These are phyloP conservation scores for Wilcoxina mikolae DNA, from an alignment of 495 filamentous ascomycete genomes.

Conservation along the genomic window DNA sequence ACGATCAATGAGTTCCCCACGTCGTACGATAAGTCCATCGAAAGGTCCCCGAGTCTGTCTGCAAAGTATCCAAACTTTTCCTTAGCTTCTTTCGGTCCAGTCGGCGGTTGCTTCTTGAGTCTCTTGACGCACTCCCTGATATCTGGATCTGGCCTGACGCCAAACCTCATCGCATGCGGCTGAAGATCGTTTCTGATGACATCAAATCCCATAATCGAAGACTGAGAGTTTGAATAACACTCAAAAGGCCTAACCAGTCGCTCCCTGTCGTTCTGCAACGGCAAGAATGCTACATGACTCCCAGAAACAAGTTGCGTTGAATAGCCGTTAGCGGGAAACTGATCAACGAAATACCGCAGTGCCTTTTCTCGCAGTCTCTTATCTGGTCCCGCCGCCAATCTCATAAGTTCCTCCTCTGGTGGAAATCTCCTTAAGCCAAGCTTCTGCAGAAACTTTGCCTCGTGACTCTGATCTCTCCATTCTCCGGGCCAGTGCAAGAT, in stretches of 20 bases:
- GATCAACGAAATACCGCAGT: conserved; percentile 68
- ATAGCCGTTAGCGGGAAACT: conserved; percentile 66
- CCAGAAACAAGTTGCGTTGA: conserved; percentile 40
- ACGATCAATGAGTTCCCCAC: conserved; percentile 53
- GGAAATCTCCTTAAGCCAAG: conserved; percentile 62
- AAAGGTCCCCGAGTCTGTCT: conserved; percentile 57
- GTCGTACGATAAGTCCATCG: conserved; percentile 40
- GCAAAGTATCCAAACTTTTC: conserved; percentile 69
- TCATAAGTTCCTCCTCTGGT: conserved; percentile 53
- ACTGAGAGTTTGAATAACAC: conserved; percentile 68
- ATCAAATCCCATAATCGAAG: conserved; percentile 60
- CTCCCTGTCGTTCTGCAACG: conserved; percentile 29
- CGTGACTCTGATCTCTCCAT: conserved; percentile 45
- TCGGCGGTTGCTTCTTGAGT: conserved; percentile 56
- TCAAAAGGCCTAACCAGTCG: conserved; percentile 52
- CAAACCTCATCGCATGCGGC: conserved; percentile 63
- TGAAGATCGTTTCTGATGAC: conserved; percentile 61
- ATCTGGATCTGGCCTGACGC: conserved; percentile 63
- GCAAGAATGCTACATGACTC: conserved; percentile 37
- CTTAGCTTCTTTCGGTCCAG: conserved; percentile 45
- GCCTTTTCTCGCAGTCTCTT: conserved; percentile 43
- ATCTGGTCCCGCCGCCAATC: conserved; percentile 55
- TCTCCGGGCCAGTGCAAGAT: conserved; percentile 74
- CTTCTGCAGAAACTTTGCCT: conserved; percentile 54
- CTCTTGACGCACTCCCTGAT: conserved; percentile 57